These are phyloP conservation scores for Alternaria tenuissima DNA, from an alignment of 2,329 filamentous ascomycete species.

Conservation along the genomic window DNA sequence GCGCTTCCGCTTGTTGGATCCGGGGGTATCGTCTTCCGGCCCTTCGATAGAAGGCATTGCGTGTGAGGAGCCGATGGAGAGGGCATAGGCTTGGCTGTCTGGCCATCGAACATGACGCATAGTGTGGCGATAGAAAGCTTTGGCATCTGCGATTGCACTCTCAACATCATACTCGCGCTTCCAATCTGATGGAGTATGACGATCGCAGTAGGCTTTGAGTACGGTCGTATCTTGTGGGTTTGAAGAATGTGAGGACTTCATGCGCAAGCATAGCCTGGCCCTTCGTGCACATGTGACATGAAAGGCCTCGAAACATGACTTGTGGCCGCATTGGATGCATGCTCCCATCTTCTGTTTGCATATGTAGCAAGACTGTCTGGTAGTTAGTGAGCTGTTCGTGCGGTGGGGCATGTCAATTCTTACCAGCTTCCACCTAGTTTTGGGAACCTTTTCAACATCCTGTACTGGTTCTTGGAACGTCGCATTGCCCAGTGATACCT, in stretches of 20 bases:
- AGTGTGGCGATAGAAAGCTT: conserved; percentile 85
- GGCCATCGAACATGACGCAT: conserved; percentile 94
- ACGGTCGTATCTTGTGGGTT: conserved; percentile 82
- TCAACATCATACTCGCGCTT: conserved; percentile 84
- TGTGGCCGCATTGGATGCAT: conserved; percentile 98
- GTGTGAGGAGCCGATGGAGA: conserved; percentile 79
- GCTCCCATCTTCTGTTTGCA: conserved; percentile 98
- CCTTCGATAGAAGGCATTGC: conserved; percentile 60
- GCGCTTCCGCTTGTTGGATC: conserved; percentile 67
- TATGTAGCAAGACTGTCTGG: conserved; percentile 78
- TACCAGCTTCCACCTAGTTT: conserved; percentile 85
- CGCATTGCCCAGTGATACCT: conserved; percentile 92
- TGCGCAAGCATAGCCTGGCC: conserved; percentile 87
- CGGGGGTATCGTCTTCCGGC: conserved; percentile 58
- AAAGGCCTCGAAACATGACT: conserved; percentile 95
- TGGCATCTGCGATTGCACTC: conserved; percentile 80
- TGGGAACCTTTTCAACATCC: conserved; percentile 97
- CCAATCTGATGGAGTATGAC: conserved; percentile 91
- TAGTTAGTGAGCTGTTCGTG: conserved; percentile 21
- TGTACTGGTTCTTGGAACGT: conserved; percentile 99
- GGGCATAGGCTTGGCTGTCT: conserved; percentile 83
- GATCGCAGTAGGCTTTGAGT: conserved; percentile 94
- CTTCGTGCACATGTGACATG: conserved; percentile 94
- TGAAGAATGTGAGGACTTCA: conserved; percentile 88
- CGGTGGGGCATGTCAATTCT: conserved; percentile 20